Base-by-base conservation (phyloP, 2,329 filamentous ascomycete genomes). In the Aspergillus uvarum region DNA sequence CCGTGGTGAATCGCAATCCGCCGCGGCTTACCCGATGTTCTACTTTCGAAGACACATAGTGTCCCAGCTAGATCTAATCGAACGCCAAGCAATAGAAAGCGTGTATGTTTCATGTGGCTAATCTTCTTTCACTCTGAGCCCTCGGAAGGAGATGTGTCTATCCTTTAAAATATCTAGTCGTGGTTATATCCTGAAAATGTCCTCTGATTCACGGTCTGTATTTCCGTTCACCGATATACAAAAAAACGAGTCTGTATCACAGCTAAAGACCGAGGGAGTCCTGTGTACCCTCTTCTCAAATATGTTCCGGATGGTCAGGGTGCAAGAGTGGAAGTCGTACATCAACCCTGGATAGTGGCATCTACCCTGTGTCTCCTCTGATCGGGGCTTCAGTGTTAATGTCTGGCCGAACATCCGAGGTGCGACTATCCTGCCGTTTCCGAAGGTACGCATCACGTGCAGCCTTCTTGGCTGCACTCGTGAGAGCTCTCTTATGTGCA, bases 401-500 rank as follows among this genome's bases (percentile, higher is more conserved):
- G 3, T 19, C 14, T 19, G 38, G 38, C n/a, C 6, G 38, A 8
- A 16, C 16, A 44, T 16, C 16, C 14, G 16, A 7, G 14, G 12
- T 44, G 38, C 19, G 38, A 8, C 16, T 19, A 44, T 61, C 56
- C 54, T 69, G 65, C 51, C 59, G 67, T 26, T 64, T 64, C 22
- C 66, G 71, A 55, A 77, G 63, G 65, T 74, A 75, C 29, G 69
- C 70, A 54, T 72, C 71, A 14, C 72, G 69, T 49, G 71, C 63
- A 38, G 65, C 68, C 61, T 65, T 72, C 58, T 66, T 74, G 10
- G 68, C 70, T 4, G 67, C 68, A 42, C 66, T 66, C 2, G 83
- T 85, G 56, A 87, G 72, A 4, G 83, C 75, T 22, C 86, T 85
- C 59, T 84, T 83, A 67, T 91, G 87, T 3, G 77, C 73, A 42